Conservation (phyloP, 2,329 filamentous ascomycete species). For the Phialocephala sp. region DNA sequence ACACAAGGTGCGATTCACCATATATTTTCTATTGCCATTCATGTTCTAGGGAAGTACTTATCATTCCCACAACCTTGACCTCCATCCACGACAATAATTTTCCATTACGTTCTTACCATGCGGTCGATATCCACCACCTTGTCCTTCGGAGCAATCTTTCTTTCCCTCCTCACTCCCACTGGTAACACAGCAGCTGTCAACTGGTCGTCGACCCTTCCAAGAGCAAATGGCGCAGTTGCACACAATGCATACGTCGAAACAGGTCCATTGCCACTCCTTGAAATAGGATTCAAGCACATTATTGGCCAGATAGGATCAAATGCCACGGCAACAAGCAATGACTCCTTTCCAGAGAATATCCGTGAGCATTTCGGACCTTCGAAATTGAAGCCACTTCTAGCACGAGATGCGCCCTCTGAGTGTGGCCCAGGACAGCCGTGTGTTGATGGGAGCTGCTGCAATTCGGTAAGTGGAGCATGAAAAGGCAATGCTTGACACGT, state of each 20-base stretch:
- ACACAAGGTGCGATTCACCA: background rate
- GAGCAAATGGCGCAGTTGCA: background rate
- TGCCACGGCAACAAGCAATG: conserved; percentile 27
- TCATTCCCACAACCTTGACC: background rate
- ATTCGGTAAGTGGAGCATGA: conserved; percentile 23
- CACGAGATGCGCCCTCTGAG: conserved; percentile 11
- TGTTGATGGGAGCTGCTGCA: conserved; percentile 35
- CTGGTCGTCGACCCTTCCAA: background rate
- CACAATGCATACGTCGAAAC: conserved; percentile 26
- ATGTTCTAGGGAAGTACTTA: background rate
- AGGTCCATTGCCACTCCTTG: conserved; percentile 28
- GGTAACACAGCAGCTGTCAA: background rate
- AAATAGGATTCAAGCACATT: conserved; percentile 31
- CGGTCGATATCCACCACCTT: background rate
- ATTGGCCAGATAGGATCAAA: conserved; percentile 30
- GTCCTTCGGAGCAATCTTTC: background rate
- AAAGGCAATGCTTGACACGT: background rate
- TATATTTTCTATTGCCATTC: background rate
- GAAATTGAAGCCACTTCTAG: background rate
- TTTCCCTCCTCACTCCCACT: background rate
- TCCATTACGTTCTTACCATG: background rate
- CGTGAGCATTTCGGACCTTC: background rate
- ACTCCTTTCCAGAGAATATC: conserved; percentile 14
- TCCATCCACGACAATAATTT: background rate
- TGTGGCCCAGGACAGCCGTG: conserved; percentile 30